Conservation (phyloP, 2,329 filamentous ascomycete species). For the Calonectria pteridis region DNA sequence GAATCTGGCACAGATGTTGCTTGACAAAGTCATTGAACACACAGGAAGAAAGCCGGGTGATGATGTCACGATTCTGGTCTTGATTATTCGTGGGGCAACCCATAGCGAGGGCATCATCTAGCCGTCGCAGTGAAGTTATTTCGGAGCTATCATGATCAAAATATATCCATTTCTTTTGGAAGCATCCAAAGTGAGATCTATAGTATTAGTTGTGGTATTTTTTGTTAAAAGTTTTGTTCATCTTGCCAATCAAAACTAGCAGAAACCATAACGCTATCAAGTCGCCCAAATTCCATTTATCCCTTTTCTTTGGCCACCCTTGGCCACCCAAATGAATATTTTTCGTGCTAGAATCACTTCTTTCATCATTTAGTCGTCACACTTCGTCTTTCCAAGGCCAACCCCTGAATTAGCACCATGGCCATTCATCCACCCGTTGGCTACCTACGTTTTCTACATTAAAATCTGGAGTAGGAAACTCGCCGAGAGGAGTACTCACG, state of each 20-base stretch:
- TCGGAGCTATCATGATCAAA: neutral
- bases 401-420: neutral
- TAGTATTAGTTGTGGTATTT: neutral
- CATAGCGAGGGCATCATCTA: neutral
- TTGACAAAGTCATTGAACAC: neutral
- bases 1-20: slow-evolving; percentile 2
- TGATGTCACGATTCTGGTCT: slow-evolving; percentile 14
- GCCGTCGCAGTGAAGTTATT: neutral
- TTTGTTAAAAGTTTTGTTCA: neutral
- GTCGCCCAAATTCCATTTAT: neutral
- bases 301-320: neutral
- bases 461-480: neutral
- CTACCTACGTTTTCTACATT: neutral
- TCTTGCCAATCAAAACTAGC: neutral
- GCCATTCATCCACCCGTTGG: neutral
- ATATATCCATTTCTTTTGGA: neutral
- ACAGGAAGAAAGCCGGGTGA: slow-evolving; percentile 8
- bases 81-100: neutral
- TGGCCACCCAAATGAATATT: neutral
- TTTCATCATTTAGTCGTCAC: neutral
- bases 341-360: neutral
- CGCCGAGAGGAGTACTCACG: neutral
- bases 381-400: too few relatives aligned
- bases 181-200: neutral
- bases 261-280: neutral